Evolutionary conservation across 169 alveolate genomes (phyloP), one percentile per base, ranked within the genome.

Genomic region (Babesia divergens): DNA sequence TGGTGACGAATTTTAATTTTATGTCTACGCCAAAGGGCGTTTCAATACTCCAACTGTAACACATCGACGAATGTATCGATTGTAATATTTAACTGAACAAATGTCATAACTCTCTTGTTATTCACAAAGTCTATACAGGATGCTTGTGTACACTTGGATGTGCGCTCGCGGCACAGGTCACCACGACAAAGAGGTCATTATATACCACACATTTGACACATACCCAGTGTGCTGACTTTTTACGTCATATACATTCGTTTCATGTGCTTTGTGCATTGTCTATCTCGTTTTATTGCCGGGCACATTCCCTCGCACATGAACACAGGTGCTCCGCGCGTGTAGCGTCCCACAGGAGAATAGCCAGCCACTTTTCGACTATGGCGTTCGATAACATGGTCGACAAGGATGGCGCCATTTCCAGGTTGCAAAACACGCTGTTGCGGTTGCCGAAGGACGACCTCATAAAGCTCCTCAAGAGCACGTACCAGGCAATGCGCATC

Each of bases 401-500:
- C n/a, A 76, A 65, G 74, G 85, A 76, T 11, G 54, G 51, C 24
- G 77, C 74, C 16, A 60, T 76, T 26, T 50, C 69, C 31, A 56
- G 69, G 50, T 83, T 79, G 26, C 82, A 79, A 40, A 68, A 52
- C 49, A 59, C 87, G 28, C 70, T 79, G 7, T 66, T 79, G 42
- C 62, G 68, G 16, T 46, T 79, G 42, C 82, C 87, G 16, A 66
- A 62, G 55, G 82, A 79, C 28, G 87, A 79, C 40, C 49, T 79
- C 24, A 62, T 79, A 31, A 79, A 66, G 68, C 58, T 79, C 26
- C 76, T 79, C 32, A 58, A 69, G 49, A 68, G 65, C 49, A 79
- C 87, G 16, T 79, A 79, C 83, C 82, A 79, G 72, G 87, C 83
- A 7, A 79, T 79, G 87, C 67, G 75, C 42, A 79, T 54, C 13